These are phyloP conservation scores for Sarocladiaceae sp. DNA, from an alignment of 2,329 filamentous ascomycete species.

Conservation along the genomic window DNA sequence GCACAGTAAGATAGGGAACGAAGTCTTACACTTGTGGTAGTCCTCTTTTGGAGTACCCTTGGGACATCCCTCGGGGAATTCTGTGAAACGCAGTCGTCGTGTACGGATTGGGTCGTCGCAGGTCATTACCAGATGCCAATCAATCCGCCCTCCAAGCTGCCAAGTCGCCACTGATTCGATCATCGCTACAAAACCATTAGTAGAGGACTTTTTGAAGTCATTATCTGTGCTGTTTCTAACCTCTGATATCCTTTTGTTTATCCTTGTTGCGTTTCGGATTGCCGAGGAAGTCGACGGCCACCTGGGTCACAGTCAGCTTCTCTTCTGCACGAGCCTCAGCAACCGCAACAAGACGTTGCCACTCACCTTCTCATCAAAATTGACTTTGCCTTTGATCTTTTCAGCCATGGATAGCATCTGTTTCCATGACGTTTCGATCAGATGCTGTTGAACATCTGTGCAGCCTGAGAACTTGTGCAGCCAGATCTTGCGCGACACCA, in stretches of 20 bases:
- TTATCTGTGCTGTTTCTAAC: too few species aligned
- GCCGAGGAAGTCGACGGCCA: background rate
- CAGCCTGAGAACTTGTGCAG: background rate
- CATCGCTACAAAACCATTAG: background rate
- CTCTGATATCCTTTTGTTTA: background rate
- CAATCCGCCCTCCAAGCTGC: background rate
- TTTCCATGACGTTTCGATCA: background rate
- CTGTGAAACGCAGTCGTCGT: background rate
- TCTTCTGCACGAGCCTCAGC: background rate
- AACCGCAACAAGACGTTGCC: background rate
- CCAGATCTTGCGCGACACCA: background rate
- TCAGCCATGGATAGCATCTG: background rate
- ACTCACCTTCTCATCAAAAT: background rate
- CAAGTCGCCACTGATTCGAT: background rate
- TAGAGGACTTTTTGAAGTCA: background rate
- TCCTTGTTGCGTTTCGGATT: background rate
- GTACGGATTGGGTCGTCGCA: background rate
- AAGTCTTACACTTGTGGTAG: background rate
- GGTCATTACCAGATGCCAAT: background rate
- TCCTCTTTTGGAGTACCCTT: background rate
- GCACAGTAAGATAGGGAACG: too few species aligned
- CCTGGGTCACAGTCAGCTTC: background rate
- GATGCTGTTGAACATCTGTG: background rate
- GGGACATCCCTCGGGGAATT: background rate
- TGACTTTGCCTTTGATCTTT: background rate